These are phyloP conservation scores for Salinomyces thailandicus DNA, from an alignment of 2,329 filamentous ascomycete genomes.

Conservation along the genomic window DNA sequence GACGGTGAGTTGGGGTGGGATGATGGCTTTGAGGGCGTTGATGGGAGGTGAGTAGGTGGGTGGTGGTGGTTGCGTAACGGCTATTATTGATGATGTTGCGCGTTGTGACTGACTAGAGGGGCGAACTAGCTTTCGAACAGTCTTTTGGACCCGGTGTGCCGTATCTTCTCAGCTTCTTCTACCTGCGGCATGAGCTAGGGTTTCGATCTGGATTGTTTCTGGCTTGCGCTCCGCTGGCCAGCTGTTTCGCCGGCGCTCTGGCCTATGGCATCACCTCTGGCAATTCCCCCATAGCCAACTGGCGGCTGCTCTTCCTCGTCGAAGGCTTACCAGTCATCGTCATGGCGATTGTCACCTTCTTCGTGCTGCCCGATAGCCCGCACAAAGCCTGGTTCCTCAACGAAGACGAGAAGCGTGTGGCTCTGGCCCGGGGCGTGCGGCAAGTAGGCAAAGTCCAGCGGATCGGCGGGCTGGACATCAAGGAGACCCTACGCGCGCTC, in stretches of 20 bases:
- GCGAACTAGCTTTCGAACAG: conserved; percentile 20
- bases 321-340: conserved; percentile 52
- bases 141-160: conserved; percentile 40
- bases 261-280: conserved; percentile 55
- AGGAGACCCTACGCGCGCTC: conserved; percentile 39
- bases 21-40: conserved; percentile 40
- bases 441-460: conserved; percentile 40
- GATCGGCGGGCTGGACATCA: conserved; percentile 31
- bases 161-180: conserved; percentile 44
- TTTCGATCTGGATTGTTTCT: conserved; percentile 43
- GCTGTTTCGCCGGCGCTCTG: conserved; percentile 60
- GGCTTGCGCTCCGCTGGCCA: conserved; percentile 56
- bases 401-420: conserved; percentile 48
- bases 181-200: conserved; percentile 38
- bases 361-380: conserved; percentile 41
- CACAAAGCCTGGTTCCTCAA: conserved; percentile 40
- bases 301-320: conserved; percentile 51
- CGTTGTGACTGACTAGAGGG: too few relatives aligned
- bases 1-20: conserved; percentile 33
- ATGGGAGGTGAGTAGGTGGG: too few relatives aligned
- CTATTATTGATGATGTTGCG: too few relatives aligned
- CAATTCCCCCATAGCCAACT: conserved; percentile 45
- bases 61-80: too few relatives aligned
- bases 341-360: conserved; percentile 45
- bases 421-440: conserved; percentile 33